A percentile compares a stretch with the other conserved stretches of the same genome.
Evolutionary conservation across 2,329 filamentous ascomycete genomes (phyloP).

Genomic region (Xylaria sp.): DNA sequence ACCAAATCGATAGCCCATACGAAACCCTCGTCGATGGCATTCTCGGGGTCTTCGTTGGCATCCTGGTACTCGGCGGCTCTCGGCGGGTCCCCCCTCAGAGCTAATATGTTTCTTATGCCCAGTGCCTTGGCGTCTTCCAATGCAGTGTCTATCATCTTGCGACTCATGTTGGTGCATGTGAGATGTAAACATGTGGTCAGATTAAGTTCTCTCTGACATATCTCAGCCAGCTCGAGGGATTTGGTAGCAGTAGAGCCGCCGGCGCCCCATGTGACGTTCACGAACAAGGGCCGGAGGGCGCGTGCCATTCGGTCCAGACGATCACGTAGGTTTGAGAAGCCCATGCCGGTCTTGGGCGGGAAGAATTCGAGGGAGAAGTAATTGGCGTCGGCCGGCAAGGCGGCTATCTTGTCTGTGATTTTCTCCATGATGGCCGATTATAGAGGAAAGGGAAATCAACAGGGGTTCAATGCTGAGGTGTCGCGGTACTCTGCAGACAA

Average conservation of each 20-base stretch:
- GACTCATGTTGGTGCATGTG: constrained; percentile 98
- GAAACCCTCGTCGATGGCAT: constrained; percentile 76
- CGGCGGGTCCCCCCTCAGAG: constrained; percentile 88
- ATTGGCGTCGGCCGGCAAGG: constrained; percentile 77
- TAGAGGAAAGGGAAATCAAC: too few relatives aligned
- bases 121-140: constrained; percentile 88
- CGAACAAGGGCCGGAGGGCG: constrained; percentile 87
- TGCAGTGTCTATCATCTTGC: constrained; percentile 82
- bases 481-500: not conserved
- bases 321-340: constrained; percentile 89
- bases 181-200: constrained; percentile 95
- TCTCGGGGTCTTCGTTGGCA: constrained; percentile 60
- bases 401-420: constrained; percentile 94
- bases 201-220: constrained; percentile 89
- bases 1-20: constrained; percentile 89
- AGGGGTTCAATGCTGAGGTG: not conserved
- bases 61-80: constrained; percentile 85
- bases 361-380: constrained; percentile 99
- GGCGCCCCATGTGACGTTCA: constrained; percentile 97
- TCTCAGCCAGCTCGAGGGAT: constrained; percentile 90
- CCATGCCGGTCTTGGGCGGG: constrained; percentile 95
- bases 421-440: constrained; percentile 67
- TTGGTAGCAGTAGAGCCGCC: constrained; percentile 90
- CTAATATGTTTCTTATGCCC: constrained; percentile 92
- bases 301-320: constrained; percentile 95